These are phyloP conservation scores for Eutrema heterophyllum DNA, from an alignment of 345 rosid genomes.

Conservation along the genomic window DNA sequence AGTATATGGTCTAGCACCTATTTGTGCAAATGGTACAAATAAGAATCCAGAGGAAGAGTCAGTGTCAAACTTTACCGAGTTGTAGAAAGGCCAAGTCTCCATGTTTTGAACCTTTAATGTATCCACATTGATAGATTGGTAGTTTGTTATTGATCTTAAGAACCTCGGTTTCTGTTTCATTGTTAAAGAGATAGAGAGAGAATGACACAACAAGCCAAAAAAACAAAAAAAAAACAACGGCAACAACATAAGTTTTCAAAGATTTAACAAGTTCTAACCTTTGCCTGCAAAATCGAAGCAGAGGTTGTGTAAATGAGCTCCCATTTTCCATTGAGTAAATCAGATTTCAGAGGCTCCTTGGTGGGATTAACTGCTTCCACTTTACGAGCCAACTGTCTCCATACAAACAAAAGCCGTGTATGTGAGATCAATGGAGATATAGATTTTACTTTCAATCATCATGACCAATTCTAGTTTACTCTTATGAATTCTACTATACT, in stretches of 20 bases:
- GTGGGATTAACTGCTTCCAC: constrained; percentile 78
- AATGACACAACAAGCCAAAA: background rate
- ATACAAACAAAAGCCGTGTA: background rate
- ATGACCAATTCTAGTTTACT: background rate
- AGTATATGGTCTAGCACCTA: background rate
- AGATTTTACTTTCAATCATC: background rate
- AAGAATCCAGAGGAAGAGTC: background rate
- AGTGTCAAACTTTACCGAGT: constrained; percentile 46
- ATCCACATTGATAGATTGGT: constrained; percentile 82
- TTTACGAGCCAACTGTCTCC: constrained; percentile 57
- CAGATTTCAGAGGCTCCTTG: constrained; percentile 76
- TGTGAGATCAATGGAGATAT: background rate
- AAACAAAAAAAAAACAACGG: constrained; percentile 1
- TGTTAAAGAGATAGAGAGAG: background rate
- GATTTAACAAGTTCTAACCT: constrained; percentile 37
- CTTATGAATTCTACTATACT: background rate
- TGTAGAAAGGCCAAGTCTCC: constrained; percentile 92
- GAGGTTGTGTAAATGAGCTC: constrained; percentile 93
- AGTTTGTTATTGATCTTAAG: constrained; percentile 67
- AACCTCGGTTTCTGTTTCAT: constrained; percentile 72
- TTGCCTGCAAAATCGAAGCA: constrained; percentile 67
- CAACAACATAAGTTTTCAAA: background rate
- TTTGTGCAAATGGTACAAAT: background rate
- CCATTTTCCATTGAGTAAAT: constrained; percentile 80
- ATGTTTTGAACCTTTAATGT: constrained; percentile 76